Conservation (phyloP, 177 flowering plant genomes). For the Telopea speciosissima region DNA sequence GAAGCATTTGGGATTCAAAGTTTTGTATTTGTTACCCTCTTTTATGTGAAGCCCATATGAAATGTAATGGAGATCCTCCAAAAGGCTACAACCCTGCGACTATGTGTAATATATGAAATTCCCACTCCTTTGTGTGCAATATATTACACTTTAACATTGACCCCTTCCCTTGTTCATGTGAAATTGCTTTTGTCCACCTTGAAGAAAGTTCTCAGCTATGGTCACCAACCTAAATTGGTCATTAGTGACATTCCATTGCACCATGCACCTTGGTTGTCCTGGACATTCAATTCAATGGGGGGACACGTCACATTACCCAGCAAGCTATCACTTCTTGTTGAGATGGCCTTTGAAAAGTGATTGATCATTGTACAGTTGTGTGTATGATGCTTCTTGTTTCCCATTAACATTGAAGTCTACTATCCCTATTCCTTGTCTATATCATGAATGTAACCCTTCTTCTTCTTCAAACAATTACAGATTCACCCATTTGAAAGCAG, state of each 20-base stretch:
- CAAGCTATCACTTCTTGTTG: neutral
- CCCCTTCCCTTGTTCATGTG: neutral
- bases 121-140: neutral
- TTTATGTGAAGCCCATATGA: neutral
- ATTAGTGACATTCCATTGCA: neutral
- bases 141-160: neutral
- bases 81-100: neutral
- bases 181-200: neutral
- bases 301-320: neutral
- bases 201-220: neutral
- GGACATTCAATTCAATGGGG: neutral
- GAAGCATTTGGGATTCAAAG: conserved; percentile 1
- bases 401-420: neutral
- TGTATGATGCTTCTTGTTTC: neutral
- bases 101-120: too few relatives aligned
- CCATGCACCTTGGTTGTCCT: neutral
- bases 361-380: neutral
- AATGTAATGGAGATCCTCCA: neutral
- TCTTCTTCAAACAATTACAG: too few relatives aligned
- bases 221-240: neutral
- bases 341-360: neutral
- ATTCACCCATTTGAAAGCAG: neutral
- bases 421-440: neutral
- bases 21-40: neutral
- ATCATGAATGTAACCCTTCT: neutral